Evolutionary conservation across 164 flowering plant species (phyloP), one percentile per base, ranked within the genome.

Genomic region (Dillenia turbinata): DNA sequence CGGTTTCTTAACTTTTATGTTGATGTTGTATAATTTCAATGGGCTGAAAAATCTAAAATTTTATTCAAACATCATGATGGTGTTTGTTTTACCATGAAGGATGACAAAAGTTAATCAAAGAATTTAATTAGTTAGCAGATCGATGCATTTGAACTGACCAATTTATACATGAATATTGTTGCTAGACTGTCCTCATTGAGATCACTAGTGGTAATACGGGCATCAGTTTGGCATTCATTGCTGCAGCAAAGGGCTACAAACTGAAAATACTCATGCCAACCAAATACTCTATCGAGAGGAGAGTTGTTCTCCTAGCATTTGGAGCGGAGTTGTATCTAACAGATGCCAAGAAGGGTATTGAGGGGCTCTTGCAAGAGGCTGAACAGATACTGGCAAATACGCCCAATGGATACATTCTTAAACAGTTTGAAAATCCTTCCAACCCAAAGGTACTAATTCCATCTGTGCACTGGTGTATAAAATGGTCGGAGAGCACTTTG

Each of bases 171-270:
- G 22, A 19, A 19, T 19, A 19, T 19, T 19, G 22, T 1, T 19
- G 1, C 22, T 19, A 82, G 86, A 82, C 75, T 67, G 82, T 82
- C 58, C 73, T 82, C 22, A 71, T 78, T 54, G 84, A 79, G 75
- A 72, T 78, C 9, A 84, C 88, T 13, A 77, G 83, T 54, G 88
- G 88, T 10, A 81, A 79, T 56, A 84, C 86, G 43, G 88, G 88
- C 56, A 84, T 84, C 44, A 84, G 84, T 7, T 65, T 84, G 75
- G 88, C 86, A 47, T 76, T 81, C 62, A 77, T 84, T 16, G 88
- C 86, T 12, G 84, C 88, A 55, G 80, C 78, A 9, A 79, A 79
- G 67, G 83, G 85, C 22, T 84, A 84, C 63, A 76, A 55, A 54
- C 79, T 81, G 9, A 84, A 79, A 66, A 57, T 84, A 14, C 71